Evolutionary conservation across 2,329 filamentous ascomycete genomes (phyloP), one percentile per base, ranked within the genome.

Genomic region (Lasiodiplodia sp.): DNA sequence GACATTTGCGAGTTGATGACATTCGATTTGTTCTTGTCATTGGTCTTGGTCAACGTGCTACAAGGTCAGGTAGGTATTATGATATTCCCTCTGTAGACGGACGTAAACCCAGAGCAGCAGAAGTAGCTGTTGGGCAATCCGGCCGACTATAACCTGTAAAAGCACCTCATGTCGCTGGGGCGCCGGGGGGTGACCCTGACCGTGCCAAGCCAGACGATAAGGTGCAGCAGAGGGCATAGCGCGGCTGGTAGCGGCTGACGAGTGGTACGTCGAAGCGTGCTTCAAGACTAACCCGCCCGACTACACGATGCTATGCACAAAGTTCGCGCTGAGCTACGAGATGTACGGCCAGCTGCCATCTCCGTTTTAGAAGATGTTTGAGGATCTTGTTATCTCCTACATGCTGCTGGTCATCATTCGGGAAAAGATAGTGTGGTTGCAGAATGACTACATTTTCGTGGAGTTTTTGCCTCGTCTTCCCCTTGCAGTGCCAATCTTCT

Each of bases 41-140:
- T 28, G 28, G 28, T 4, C 28, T 28, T 28, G 1, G 28, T 28
- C 28, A 28, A 28, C 28, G 28, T 28, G 28, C 28, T 28, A 28
- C 28, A 28, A 28, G 86, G 84, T 2, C 81, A 85, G 70, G 79
- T 84, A 7, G 84, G 85, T 1, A 84, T 87, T 0, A 82, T 86
- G 16, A 86, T 86, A 75, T 86, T 87, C 76, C 83, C 84, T 56
- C 81, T 81, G 55, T 85, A 87, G 70, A 79, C 83, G 71, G 79
- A 80, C 44, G 76, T 87, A 10, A 80, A 79, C 60, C 80, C 85
- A 47, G 79, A 84, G 6, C 78, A 84, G 14, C 85, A 87, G 71
- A 88, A 88, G 76, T 75, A 82, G 31, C 81, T 87, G 16, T 83
- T 85, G 0, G 87, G 87, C 68, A 87, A 87, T 69, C 87, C 87